A percentile compares a stretch with the other conserved stretches of the same genome.
Evolutionary conservation across 805 yeast species (phyloP).

Genomic region (Wickerhamiella occidentalis): DNA sequence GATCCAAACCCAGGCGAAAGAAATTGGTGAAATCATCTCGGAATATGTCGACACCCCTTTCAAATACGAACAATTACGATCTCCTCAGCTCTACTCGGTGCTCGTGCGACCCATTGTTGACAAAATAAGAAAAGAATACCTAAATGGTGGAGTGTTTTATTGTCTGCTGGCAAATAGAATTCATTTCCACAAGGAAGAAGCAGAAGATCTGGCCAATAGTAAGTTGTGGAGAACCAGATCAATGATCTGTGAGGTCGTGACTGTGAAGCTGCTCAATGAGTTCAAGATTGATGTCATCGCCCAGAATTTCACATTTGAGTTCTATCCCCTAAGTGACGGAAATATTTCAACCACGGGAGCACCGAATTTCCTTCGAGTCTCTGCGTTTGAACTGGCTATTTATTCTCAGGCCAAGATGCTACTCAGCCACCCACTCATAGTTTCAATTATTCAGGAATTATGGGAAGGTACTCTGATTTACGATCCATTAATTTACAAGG

Average conservation of each 20-base stretch:
- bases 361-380: constrained; percentile 31
- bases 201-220: constrained; percentile 25
- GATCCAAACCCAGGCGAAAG: constrained; percentile 26
- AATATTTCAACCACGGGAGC: constrained; percentile 16
- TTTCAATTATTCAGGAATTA: constrained; percentile 36
- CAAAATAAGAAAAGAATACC: constrained; percentile 23
- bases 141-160: constrained; percentile 29
- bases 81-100: constrained; percentile 39
- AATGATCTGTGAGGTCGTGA: constrained; percentile 41
- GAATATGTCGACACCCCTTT: constrained; percentile 35
- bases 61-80: constrained; percentile 39
- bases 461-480: constrained; percentile 42
- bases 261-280: constrained; percentile 39
- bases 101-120: constrained; percentile 38
- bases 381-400: constrained; percentile 40
- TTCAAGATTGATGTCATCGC: constrained; percentile 33
- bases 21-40: constrained; percentile 34
- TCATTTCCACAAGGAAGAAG: constrained; percentile 29
- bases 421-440: constrained; percentile 41
- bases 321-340: constrained; percentile 36
- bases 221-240: constrained; percentile 35
- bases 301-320: constrained; percentile 35
- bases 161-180: constrained; percentile 31
- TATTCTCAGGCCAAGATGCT: constrained; percentile 42
- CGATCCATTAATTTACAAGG: constrained; percentile 29